Base-by-base conservation (phyloP, 768 basidiomycete genomes). In the Suillus brevipes region DNA sequence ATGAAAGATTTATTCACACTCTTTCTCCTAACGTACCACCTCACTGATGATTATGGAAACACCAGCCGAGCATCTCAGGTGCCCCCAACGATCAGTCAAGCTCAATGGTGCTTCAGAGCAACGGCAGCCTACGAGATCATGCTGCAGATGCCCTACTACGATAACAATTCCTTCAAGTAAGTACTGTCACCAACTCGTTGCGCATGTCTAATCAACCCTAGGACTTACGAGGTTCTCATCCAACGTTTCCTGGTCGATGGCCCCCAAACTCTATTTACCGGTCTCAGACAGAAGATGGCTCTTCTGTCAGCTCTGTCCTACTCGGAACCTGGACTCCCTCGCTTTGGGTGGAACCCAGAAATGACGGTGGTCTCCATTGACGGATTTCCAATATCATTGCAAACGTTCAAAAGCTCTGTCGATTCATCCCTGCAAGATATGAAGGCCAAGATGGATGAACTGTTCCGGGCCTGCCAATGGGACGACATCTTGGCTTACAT, bases 1-100 rank as follows among this genome's bases (percentile, higher is more conserved):
- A 31, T 31, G 6, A 38, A 31, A 20, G 64, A 65, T n/a, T 60
- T 61, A 3, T 38, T 65, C 42, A 61, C 49, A 2, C 64, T 65
- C 2, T 65, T 61, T 47, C 28, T 65, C 6, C 7, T 65, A 3
- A 49, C 25, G 2, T 61, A 65, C 12, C 64, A 65, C 31, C 59
- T 65, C 0, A 38, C 31, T 0, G 60, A 61, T 18, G 49, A 61
- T 36, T 52, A 49, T 37, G 38, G 64, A 1, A 65, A 65, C 25
- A 61, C 36, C 5, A 60, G 37, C 3, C 10, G 47, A 3, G 34
- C 25, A 12, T 31, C 60, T 31, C 45, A 40, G 7, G 49, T 65
- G 0, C 49, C 64, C 1, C 64, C 64, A 3, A 53, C 45, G 8
- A 61, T 65, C 20, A 45, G 43, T n/a, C 18, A 45, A 20, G 43